These are phyloP conservation scores for Xylariaceae sp. DNA, from an alignment of 2,329 filamentous ascomycete species.

Conservation along the genomic window DNA sequence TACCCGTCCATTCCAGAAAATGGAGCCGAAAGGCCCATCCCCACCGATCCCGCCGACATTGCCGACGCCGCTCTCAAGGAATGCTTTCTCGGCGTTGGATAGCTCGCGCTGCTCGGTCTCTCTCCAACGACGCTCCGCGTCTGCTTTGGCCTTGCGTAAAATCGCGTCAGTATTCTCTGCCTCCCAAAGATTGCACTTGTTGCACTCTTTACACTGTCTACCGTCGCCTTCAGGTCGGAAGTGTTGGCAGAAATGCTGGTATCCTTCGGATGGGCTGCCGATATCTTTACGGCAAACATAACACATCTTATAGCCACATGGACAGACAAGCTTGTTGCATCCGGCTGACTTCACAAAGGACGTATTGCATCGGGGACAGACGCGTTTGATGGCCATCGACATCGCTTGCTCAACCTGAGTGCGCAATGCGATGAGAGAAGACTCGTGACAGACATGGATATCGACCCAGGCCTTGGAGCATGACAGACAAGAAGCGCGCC, in stretches of 20 bases:
- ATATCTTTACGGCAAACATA: constrained; percentile 87
- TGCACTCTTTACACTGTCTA: constrained; percentile 71
- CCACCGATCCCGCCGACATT: constrained; percentile 12
- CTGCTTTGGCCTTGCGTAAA: constrained; percentile 63
- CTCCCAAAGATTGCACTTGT: constrained; percentile 75
- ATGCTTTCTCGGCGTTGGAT: constrained; percentile 51
- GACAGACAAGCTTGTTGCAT: constrained; percentile 95
- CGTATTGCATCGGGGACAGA: constrained; percentile 86
- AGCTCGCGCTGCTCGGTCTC: constrained; percentile 58
- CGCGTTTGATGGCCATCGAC: constrained; percentile 89
- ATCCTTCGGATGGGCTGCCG: constrained; percentile 62
- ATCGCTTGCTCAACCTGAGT: constrained; percentile 90
- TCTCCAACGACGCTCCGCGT: constrained; percentile 69
- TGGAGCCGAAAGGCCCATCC: constrained; percentile 12
- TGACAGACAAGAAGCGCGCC: constrained; percentile 69
- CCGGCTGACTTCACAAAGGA: constrained; percentile 90
- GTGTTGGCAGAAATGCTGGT: constrained; percentile 93
- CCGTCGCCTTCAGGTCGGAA: constrained; percentile 77
- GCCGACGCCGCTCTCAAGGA: constrained; percentile 50
- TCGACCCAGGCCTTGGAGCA: constrained; percentile 84
- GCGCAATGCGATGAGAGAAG: constrained; percentile 73
- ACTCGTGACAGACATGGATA: constrained; percentile 86
- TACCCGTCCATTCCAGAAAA: constrained; percentile 20
- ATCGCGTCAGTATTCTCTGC: constrained; percentile 68
- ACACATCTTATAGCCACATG: constrained; percentile 97